A percentile compares a stretch with the other conserved stretches of the same genome.
These are phyloP conservation scores for Lactarius hengduanensis DNA, from an alignment of 768 basidiomycete genomes.

Conservation along the genomic window DNA sequence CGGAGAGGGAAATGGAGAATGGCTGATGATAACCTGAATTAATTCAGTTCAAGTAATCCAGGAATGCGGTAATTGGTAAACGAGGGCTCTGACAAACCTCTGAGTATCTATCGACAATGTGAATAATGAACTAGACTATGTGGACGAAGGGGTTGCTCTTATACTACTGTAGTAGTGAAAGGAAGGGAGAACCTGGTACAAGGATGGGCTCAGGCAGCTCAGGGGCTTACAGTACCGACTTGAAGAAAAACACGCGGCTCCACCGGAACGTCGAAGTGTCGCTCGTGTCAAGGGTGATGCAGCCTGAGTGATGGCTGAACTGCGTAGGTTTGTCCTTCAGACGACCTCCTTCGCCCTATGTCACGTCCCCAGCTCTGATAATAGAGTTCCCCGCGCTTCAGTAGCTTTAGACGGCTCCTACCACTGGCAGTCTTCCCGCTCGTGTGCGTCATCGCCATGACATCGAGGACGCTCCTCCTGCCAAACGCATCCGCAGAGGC, in stretches of 20 bases:
- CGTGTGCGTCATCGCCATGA: constrained; percentile 46
- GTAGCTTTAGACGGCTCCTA: constrained; percentile 24
- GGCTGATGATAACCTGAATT: constrained; percentile 55
- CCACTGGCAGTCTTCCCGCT: constrained; percentile 31
- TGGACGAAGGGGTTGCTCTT: neutral
- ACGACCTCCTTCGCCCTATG: too few species aligned
- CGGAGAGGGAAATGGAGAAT: constrained; percentile 55
- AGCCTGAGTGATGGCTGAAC: too few species aligned
- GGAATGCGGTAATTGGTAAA: constrained; percentile 32
- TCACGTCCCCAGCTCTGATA: too few species aligned
- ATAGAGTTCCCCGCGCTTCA: constrained; percentile 9
- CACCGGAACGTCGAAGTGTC: too few species aligned
- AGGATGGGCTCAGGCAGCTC: too few species aligned
- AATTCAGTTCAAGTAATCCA: too few species aligned
- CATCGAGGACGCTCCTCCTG: constrained; percentile 42
- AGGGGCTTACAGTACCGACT: too few species aligned
- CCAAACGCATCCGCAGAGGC: constrained; percentile 47
- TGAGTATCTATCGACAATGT: neutral
- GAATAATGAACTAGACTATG: neutral
- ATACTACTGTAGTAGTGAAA: neutral
- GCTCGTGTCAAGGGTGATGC: too few species aligned
- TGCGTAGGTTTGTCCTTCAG: too few species aligned
- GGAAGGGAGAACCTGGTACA: too few species aligned
- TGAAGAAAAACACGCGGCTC: too few species aligned
- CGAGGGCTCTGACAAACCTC: constrained; percentile 12